Base-by-base conservation (phyloP, 176 grass and related monocot genomes). In the Paspalum notatum region DNA sequence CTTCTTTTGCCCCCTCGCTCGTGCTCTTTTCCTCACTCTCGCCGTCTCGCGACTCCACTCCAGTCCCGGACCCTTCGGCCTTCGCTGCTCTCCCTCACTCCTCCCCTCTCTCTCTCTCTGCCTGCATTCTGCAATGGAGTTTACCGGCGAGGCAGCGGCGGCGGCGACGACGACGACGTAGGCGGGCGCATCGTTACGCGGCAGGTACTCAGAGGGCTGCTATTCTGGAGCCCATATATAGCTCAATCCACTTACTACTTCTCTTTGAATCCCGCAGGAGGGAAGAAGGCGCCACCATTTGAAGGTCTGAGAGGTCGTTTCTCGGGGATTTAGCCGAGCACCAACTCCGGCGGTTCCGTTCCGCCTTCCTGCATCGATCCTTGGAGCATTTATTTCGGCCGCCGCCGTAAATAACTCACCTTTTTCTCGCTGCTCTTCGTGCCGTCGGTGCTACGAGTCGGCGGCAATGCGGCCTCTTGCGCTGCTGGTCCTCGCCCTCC, bases 381-480 rank as follows among this genome's bases (percentile, higher is more conserved):
- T 65, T 39, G 25, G 8, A 20, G 59, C 21, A 66, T 74, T 42
- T 32, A 1, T 7, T 62, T 1, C 32, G 32, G 32, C 12, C 59
- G 24, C 59, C 25, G 59, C 59, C 58, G 12, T 24, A 22, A 8
- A 8, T 8, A 12, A 10, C 46, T 3, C 59, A 21, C 5, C 4
- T 10, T 60, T 10, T 50, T 51, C 60, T 37, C 43, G 71, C 47
- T 6, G 50, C 71, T 22, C 21, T 46, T 38, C 1, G 58, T 12
- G 68, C 48, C 52, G 37, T 71, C 9, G 61, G 32, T 32, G 32
- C 32, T 3, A 32, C 32, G 32, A 56, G 38, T 39, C 57, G 80
- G 32, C 50, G 4, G 56, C 74, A 91, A 84, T 90, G 88, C 74
- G 74, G 73, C 22, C 43, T 46, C 79, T 90, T 2, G 50, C 50